Evolutionary conservation across 176 grass and related monocot genomes (phyloP).

Genomic region (Leersia perrieri): DNA sequence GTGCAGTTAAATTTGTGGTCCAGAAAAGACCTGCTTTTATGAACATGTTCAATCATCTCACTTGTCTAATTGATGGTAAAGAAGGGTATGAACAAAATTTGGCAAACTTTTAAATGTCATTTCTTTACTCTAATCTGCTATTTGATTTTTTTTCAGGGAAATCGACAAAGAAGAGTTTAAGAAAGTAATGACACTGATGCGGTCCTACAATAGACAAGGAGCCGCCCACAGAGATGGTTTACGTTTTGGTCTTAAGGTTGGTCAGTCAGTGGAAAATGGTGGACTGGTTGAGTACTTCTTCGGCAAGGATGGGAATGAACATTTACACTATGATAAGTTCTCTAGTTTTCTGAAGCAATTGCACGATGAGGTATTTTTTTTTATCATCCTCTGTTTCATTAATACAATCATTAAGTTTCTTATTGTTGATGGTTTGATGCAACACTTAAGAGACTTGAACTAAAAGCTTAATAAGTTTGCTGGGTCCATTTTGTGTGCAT

Average conservation of each 20-base stretch:
- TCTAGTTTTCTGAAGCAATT: constrained; percentile 73
- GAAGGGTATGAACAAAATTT: constrained; percentile 44
- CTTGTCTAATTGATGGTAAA: constrained; percentile 45
- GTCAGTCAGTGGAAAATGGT: constrained; percentile 64
- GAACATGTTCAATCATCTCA: constrained; percentile 31
- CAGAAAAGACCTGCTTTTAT: constrained; percentile 34
- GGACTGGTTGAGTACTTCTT: constrained; percentile 92
- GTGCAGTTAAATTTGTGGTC: constrained; percentile 41
- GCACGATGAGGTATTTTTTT: constrained; percentile 75
- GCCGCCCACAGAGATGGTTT: constrained; percentile 77
- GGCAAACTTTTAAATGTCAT: constrained; percentile 19
- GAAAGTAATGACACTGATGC: constrained; percentile 94
- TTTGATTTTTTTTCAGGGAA: constrained; percentile 63
- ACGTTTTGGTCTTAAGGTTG: constrained; percentile 71
- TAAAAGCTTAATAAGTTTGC: not conserved
- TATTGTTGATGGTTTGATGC: not conserved
- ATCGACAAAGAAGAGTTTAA: constrained; percentile 97
- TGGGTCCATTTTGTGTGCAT: not conserved
- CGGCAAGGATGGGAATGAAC: constrained; percentile 75
- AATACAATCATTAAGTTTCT: not conserved
- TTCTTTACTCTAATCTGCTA: constrained; percentile 31
- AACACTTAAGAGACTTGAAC: not conserved
- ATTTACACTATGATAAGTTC: constrained; percentile 83
- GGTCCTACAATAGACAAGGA: constrained; percentile 88
- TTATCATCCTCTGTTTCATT: not conserved